Evolutionary conservation across 768 basidiomycete genomes (phyloP), one percentile per base, ranked within the genome.

Genomic region (Amanita fuliginea): DNA sequence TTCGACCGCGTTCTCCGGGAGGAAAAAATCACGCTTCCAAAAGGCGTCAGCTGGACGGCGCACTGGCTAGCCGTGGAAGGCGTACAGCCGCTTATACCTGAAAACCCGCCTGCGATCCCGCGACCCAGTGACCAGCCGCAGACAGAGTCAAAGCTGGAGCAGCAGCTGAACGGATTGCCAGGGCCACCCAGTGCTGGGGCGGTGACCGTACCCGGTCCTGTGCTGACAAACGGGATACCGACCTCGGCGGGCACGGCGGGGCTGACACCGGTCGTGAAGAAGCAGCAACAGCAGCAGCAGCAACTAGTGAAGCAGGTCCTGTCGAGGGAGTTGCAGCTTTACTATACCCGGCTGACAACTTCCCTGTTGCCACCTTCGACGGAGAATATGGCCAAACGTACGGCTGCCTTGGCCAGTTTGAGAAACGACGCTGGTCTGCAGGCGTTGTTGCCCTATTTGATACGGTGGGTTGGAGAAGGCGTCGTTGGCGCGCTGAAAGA

Each of bases 61-160:
- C 96, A 99, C 62, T 99, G 96, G 96, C 75, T 99, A 28, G 94
- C 94, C 0, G 92, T 99, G 34, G 96, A 99, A 58, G 96, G 96
- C 21, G 87, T 99, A 10, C 96, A 98, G 59, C 94, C 95, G 0
- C 76, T 91, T n/a, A 87, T 95, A 44, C 89, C 90, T 10, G 91
- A 96, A 62, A 98, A 98, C 62, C 93, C 93, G 0, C 85, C 89
- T n/a, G 81, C 83, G 1, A 71, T 86, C 39, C 81, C 83, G 0
- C 70, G 76, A 55, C 80, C 83, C 49, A 57, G 63, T 21, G 69
- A 65, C 22, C 61, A 50, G 45, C 63, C 30, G 50, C 57, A n/a
- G 52, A 59, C 57, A 35, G 56, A 57, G 24, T 59, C 59, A 11
- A 47, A 50, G 19, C 32, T 42, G 42, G 51, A 52, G 6, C 42